Conservation (phyloP, 163 green algal genomes). For the Chlorella variabilis region DNA sequence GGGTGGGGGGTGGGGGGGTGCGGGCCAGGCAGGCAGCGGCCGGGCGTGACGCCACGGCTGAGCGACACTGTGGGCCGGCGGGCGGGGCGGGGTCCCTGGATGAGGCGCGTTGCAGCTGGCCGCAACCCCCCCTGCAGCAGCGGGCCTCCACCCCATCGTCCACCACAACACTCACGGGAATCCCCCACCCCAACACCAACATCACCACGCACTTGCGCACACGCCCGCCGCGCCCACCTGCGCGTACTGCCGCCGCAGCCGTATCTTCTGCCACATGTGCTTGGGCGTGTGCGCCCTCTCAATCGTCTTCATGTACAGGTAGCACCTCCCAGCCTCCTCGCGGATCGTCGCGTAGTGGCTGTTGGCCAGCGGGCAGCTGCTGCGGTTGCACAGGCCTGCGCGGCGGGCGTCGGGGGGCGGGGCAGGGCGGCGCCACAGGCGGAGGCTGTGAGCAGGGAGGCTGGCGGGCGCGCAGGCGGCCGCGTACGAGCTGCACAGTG, state of each 20-base stretch:
- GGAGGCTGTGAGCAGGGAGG: background rate
- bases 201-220: too few relatives aligned
- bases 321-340: conserved; percentile 86
- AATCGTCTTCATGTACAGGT: conserved; percentile 96
- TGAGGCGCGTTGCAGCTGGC: too few relatives aligned
- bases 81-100: too few relatives aligned
- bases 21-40: too few relatives aligned
- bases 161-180: too few relatives aligned
- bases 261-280: conserved; percentile 96
- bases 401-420: background rate
- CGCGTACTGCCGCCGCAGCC: conserved; percentile 65
- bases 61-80: too few relatives aligned
- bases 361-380: conserved; percentile 96
- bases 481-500: too few relatives aligned
- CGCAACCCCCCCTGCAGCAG: too few relatives aligned
- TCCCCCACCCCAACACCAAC: too few relatives aligned
- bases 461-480: background rate
- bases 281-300: conserved; percentile 95
- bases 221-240: conserved; percentile 21
- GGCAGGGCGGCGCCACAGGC: background rate
- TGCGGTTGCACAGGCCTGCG: conserved; percentile 92
- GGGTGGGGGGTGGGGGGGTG: too few relatives aligned
- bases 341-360: conserved; percentile 96
- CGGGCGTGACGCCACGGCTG: too few relatives aligned
- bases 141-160: too few relatives aligned